A percentile compares a stretch with the other conserved stretches of the same genome.
These are phyloP conservation scores for Pilaira anomala DNA, from an alignment of 192 early-diverging fungal species.

Conservation along the genomic window DNA sequence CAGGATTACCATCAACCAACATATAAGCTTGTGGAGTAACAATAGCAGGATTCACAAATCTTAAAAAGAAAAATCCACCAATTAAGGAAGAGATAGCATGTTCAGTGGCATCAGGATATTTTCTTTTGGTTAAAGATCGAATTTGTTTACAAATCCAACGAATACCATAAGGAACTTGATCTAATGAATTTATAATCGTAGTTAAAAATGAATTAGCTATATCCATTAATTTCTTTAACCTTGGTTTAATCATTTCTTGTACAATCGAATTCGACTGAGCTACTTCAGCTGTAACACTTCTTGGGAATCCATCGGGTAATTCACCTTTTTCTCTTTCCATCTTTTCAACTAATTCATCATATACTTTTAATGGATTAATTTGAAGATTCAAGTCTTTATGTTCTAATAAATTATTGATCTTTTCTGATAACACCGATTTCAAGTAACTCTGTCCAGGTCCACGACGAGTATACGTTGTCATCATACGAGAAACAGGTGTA, in stretches of 20 bases:
- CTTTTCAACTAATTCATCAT: conserved; percentile 74
- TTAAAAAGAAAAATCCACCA: conserved; percentile 95
- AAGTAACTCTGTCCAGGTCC: conserved; percentile 92
- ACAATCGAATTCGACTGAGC: conserved; percentile 82
- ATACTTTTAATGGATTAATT: conserved; percentile 92
- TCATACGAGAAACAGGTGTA: conserved; percentile 94
- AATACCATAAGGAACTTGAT: conserved; percentile 93
- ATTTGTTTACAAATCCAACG: conserved; percentile 99
- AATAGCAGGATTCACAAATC: conserved; percentile 96
- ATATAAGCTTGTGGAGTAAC: conserved; percentile 94
- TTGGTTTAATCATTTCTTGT: conserved; percentile 74
- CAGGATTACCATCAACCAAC: conserved; percentile 81
- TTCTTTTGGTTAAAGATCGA: conserved; percentile 84
- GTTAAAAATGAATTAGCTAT: conserved; percentile 83
- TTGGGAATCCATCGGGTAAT: conserved; percentile 59
- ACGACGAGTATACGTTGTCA: conserved; percentile 95
- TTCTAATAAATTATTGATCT: conserved; percentile 82
- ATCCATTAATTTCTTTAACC: conserved; percentile 77
- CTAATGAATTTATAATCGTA: conserved; percentile 83
- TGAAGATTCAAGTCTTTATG: conserved; percentile 85
- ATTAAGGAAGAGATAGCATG: conserved; percentile 89
- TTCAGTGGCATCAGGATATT: conserved; percentile 91
- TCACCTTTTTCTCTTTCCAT: conserved; percentile 62
- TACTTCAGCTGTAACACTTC: conserved; percentile 76
- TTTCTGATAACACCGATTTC: conserved; percentile 79